Evolutionary conservation across 192 early-diverging fungal genomes (phyloP).

Genomic region (Backusella luteola): DNA sequence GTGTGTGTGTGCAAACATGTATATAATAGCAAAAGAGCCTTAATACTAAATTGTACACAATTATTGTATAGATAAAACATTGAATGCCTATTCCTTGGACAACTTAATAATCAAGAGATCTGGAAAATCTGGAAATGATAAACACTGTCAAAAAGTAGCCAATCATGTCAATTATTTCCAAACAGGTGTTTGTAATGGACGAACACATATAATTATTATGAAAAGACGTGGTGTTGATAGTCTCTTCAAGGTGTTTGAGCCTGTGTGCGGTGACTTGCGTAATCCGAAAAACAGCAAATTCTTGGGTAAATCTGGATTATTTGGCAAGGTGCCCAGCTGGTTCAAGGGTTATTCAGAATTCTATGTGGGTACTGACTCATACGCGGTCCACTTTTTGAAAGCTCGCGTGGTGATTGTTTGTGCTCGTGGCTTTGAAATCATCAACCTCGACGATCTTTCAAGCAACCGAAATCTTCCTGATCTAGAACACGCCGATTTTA

Average conservation of each 20-base stretch:
- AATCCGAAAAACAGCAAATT: conserved; percentile 32
- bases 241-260: conserved; percentile 32
- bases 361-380: conserved; percentile 88
- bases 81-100: conserved; percentile 76
- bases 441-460: conserved; percentile 79
- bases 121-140: conserved; percentile 41
- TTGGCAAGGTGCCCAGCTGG: conserved; percentile 24
- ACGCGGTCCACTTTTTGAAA: conserved; percentile 80
- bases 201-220: conserved; percentile 51
- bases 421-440: conserved; percentile 89
- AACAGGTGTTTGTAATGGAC: conserved; percentile 59
- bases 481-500: conserved; percentile 68
- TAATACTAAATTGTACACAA: conserved; percentile 43
- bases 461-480: conserved; percentile 82
- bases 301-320: conserved; percentile 27
- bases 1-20: too few species aligned
- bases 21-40: too few species aligned
- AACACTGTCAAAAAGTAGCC: conserved; percentile 39
- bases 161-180: conserved; percentile 71
- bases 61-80: conserved; percentile 60
- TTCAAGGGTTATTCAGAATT: conserved; percentile 62
- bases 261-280: conserved; percentile 34
- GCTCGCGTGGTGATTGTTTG: conserved; percentile 88
- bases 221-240: conserved; percentile 23
- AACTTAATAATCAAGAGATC: conserved; percentile 62